Evolutionary conservation across 1,139 yeast genomes (phyloP), one percentile per base, ranked within the genome.

Genomic region (Kodamaea ohmeri): DNA sequence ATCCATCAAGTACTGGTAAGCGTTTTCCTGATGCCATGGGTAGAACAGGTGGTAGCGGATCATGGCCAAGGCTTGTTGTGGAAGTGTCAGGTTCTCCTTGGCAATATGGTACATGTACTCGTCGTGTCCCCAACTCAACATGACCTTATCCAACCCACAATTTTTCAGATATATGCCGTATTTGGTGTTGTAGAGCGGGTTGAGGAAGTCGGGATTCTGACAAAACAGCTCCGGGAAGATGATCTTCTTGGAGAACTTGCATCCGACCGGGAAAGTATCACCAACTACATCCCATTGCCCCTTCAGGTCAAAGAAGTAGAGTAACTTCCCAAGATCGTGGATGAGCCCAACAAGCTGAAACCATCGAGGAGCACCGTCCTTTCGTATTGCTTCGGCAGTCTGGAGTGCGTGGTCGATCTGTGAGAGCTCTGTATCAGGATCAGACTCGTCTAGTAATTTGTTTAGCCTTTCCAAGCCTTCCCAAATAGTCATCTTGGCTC

Each of bases 281-380:
- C 89, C 89, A 15, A 82, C 89, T n/a, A 82, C 89, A 51, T 81
- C 88, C 89, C 89, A 82, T 53, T 82, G 88, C 6, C 88, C 88
- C 49, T 75, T 69, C 18, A 87, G 80, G 50, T 80, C 88, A 50
- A 75, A 82, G 48, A 82, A 82, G 53, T 82, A 82, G 18, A 82
- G 63, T 15, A 82, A 64, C 52, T 82, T 82, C 1, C 89, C 89
- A 44, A 82, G 61, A 54, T 82, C 89, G 52, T 82, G 89, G 29
- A 82, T 79, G 30, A 82, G 60, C 1, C 89, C 89, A 5, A 83
- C 87, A 15, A 82, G 60, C 55, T 82, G 89, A 64, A 82, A 81
- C 89, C 89, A 82, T 26, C 88, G 60, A 0, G 89, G 89, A 51
- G 78, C 77, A 1, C 76, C 74, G 49, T 82, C 89, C 41, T 73